Base-by-base conservation (phyloP, 768 basidiomycete species). In the Boletus edulis region DNA sequence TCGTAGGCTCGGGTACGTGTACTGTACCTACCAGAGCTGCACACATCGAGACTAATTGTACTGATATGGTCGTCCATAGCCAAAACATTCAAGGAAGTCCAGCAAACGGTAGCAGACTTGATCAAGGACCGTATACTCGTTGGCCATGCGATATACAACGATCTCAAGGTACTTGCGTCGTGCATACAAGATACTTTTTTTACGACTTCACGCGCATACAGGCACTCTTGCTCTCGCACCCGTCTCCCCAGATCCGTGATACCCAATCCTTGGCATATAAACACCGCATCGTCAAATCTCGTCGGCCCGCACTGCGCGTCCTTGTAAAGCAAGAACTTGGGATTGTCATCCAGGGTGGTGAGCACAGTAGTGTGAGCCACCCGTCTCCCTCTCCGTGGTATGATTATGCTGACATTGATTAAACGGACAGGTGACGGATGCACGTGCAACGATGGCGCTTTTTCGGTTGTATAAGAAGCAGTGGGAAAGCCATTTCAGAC, bases 361-460 rank as follows among this genome's bases (percentile, higher is more conserved):
- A 97, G 63, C 96, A 98, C 69, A 90, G 82, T 34, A 94, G 92
- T 71, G 95, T 95, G 67, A 51, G 89, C 13, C 17, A 38, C 41
- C 17, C 18, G 17, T 35, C 24, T 44, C 13, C 22, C 13, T 22
- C 22, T n/a, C 1, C 17, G 3, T 41, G 11, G 2, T 44, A 11
- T 29, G n/a, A 10, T 56, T 42, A 38, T 31, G 34, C 24, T 57
- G 22, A 46, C 41, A 24, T 49, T 14, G 41, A 24, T 17, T 31
- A 22, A 45, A 27, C 38, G 24, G 48, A 43, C 49, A 97, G 95
- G 86, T 98, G 5, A 90, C 83, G 17, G 95, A 98, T 67, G 94
- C 95, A 1, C 81, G 95, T 49, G 96, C 95, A 0, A 91, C 94
- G 0, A 97, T 99, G 93, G 95, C 93, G 0, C 76, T 98, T 38